Evolutionary conservation across 805 yeast species (phyloP).

Genomic region (Debaryomyces maramus): DNA sequence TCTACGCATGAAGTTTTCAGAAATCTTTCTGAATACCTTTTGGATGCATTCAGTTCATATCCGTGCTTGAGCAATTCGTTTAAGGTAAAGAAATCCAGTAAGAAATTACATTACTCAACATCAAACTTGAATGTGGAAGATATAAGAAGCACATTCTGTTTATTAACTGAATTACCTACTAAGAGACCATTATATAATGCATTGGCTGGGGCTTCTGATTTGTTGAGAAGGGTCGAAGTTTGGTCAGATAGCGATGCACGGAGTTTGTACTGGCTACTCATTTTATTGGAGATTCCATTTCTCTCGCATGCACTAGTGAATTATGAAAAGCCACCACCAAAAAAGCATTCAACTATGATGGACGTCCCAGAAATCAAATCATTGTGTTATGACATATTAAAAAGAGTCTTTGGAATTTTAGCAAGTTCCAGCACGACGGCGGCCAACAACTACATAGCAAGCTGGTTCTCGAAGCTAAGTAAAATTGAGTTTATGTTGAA

Average conservation of each 20-base stretch:
- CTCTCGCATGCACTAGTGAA: conserved; percentile 48
- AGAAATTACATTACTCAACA: conserved; percentile 39
- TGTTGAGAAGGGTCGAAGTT: conserved; percentile 49
- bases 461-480: conserved; percentile 55
- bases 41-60: conserved; percentile 47
- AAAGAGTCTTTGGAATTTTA: conserved; percentile 67
- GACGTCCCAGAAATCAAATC: conserved; percentile 54
- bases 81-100: conserved; percentile 24
- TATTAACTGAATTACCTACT: conserved; percentile 55
- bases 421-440: conserved; percentile 46
- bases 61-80: conserved; percentile 58
- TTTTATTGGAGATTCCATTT: conserved; percentile 69
- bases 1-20: conserved; percentile 39
- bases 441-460: conserved; percentile 44
- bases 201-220: conserved; percentile 49
- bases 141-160: conserved; percentile 45
- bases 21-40: conserved; percentile 52
- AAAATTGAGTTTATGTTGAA: conserved; percentile 46
- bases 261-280: conserved; percentile 58
- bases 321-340: conserved; percentile 14
- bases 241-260: conserved; percentile 42
- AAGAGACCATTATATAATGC: conserved; percentile 59
- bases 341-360: conserved; percentile 22
- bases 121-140: conserved; percentile 53
- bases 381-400: conserved; percentile 66